A percentile compares a stretch with the other conserved stretches of the same genome.
Conservation (phyloP, 2,329 filamentous ascomycete species). For the Elsinoe australis region DNA sequence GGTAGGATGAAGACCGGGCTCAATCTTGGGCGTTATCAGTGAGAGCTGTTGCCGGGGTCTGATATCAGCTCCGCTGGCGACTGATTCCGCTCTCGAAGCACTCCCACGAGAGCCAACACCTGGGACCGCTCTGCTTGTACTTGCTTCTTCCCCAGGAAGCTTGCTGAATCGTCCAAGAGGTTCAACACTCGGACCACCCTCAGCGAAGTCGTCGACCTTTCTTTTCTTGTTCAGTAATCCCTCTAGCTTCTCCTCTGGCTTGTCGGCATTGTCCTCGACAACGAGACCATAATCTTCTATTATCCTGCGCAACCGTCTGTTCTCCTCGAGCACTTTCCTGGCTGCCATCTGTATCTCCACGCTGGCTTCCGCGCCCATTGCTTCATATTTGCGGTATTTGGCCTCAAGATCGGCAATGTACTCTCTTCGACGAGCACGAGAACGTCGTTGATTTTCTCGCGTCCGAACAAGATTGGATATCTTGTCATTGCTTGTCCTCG, state of each 20-base stretch:
- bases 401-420: slow-evolving; percentile 64
- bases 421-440: slow-evolving; percentile 65
- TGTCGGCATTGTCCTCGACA: slow-evolving; percentile 46
- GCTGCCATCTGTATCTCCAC: slow-evolving; percentile 66
- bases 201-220: slow-evolving; percentile 5
- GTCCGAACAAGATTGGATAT: slow-evolving; percentile 50
- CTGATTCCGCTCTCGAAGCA: background rate
- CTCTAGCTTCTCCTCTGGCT: slow-evolving; percentile 17
- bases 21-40: background rate
- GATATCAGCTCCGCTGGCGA: background rate
- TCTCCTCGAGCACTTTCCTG: slow-evolving; percentile 61
- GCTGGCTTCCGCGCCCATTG: slow-evolving; percentile 58
- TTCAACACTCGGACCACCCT: too few species aligned
- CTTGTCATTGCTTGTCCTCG: slow-evolving; percentile 3
- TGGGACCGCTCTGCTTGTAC: too few species aligned
- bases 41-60: background rate
- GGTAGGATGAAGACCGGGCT: background rate
- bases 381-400: slow-evolving; percentile 55
- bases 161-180: too few species aligned
- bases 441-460: slow-evolving; percentile 68
- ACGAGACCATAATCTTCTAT: slow-evolving; percentile 51
- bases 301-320: slow-evolving; percentile 54
- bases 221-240: slow-evolving; percentile 19
- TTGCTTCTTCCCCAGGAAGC: too few species aligned
- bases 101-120: too few species aligned